Conservation (phyloP, 2,329 filamentous ascomycete genomes). For the Capronia coronata region DNA sequence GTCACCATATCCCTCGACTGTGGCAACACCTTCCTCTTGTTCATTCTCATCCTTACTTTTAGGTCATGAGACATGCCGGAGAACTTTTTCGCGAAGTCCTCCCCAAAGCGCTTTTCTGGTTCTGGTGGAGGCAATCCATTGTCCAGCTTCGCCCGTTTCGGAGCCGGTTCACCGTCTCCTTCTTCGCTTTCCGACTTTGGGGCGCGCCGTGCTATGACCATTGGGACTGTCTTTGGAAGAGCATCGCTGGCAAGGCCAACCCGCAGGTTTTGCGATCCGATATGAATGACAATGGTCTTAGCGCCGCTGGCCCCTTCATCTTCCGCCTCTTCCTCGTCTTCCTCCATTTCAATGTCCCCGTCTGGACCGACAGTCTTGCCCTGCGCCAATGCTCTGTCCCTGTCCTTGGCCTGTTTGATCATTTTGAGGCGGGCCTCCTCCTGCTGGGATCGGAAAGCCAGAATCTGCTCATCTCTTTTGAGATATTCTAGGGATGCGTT, state of each 20-base stretch:
- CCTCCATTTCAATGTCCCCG: conserved; percentile 54
- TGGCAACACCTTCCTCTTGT: conserved; percentile 91
- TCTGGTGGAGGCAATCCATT: conserved; percentile 42
- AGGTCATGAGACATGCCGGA: conserved; percentile 77
- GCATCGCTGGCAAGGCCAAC: conserved; percentile 96
- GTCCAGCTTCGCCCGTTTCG: conserved; percentile 57
- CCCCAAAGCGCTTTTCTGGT: conserved; percentile 76
- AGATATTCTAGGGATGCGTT: conserved; percentile 77
- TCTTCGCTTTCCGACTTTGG: conserved; percentile 76
- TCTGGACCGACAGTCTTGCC: conserved; percentile 46
- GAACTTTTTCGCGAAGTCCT: conserved; percentile 68
- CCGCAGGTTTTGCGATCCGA: conserved; percentile 89
- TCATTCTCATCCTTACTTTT: conserved; percentile 81
- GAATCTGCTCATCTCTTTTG: conserved; percentile 93
- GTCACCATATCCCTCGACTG: conserved; percentile 94
- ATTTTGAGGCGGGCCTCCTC: conserved; percentile 80
- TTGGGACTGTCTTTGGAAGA: conserved; percentile 86
- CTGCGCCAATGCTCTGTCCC: conserved; percentile 76
- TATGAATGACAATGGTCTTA: conserved; percentile 89
- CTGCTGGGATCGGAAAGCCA: conserved; percentile 78
- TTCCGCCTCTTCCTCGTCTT: conserved; percentile 48
- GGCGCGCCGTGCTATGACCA: conserved; percentile 78
- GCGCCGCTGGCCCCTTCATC: conserved; percentile 65
- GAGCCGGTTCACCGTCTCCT: conserved; percentile 69
- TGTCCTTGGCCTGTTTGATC: conserved; percentile 78